A percentile compares a stretch with the other conserved stretches of the same genome.
These are phyloP conservation scores for Pontederia crassipes DNA, from an alignment of 176 grass and related monocot species.

Conservation along the genomic window DNA sequence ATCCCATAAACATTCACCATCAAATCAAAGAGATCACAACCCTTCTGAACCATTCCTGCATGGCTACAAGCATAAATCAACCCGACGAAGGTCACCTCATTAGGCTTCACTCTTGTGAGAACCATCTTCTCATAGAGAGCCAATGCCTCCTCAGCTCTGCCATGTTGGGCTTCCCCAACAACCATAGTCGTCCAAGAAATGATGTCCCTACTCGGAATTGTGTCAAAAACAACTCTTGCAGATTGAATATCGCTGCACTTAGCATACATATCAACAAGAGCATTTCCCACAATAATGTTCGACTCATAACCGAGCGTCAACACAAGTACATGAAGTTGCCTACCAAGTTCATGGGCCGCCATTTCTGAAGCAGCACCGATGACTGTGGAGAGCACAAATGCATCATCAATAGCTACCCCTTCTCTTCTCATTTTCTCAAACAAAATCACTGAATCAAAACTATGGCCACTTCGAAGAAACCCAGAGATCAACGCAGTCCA, in stretches of 20 bases:
- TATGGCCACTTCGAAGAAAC: slow-evolving; percentile 40
- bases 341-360: slow-evolving; percentile 39
- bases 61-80: slow-evolving; percentile 94
- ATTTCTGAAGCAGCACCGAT: slow-evolving; percentile 38
- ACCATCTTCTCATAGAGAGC: slow-evolving; percentile 56
- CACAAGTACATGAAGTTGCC: slow-evolving; percentile 53
- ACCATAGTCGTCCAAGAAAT: slow-evolving; percentile 88
- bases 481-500: slow-evolving; percentile 86
- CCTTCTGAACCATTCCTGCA: slow-evolving; percentile 73
- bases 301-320: slow-evolving; percentile 42
- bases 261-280: slow-evolving; percentile 84
- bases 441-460: slow-evolving; percentile 28
- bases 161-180: slow-evolving; percentile 77
- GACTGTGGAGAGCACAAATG: slow-evolving; percentile 39
- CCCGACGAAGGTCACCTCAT: slow-evolving; percentile 77
- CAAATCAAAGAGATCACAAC: slow-evolving; percentile 57
- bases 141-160: slow-evolving; percentile 37
- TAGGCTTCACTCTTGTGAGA: slow-evolving; percentile 53
- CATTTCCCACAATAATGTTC: slow-evolving; percentile 51
- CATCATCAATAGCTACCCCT: slow-evolving; percentile 46
- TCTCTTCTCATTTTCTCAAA: slow-evolving; percentile 67
- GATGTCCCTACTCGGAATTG: slow-evolving; percentile 30
- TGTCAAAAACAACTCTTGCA: slow-evolving; percentile 68
- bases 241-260: slow-evolving; percentile 80
- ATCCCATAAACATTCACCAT: slow-evolving; percentile 57